Evolutionary conservation across 2,329 filamentous ascomycete species (phyloP).

Genomic region (Microascus cirrosus): DNA sequence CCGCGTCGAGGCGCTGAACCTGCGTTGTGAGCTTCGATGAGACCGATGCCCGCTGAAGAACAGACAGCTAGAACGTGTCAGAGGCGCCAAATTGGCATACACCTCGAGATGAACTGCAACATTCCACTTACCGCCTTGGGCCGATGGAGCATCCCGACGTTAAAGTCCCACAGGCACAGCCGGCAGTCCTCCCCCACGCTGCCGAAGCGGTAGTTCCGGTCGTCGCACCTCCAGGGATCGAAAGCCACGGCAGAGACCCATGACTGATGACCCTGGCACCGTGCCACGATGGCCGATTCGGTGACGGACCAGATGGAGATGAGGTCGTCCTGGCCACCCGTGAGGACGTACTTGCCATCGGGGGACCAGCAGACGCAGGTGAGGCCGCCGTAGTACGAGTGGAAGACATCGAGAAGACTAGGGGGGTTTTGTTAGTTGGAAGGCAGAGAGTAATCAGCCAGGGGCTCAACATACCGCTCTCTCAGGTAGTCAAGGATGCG

Average conservation of each 20-base stretch:
- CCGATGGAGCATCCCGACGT: conserved; percentile 86
- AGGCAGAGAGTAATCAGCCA: not conserved
- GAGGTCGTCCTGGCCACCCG: conserved; percentile 89
- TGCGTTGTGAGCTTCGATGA: conserved; percentile 23
- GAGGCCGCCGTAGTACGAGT: conserved; percentile 87
- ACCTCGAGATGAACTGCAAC: conserved; percentile 10
- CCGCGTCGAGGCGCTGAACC: conserved; percentile 48
- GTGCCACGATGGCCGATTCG: conserved; percentile 74
- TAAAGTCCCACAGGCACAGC: conserved; percentile 93
- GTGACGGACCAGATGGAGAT: conserved; percentile 91
- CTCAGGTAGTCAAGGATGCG: conserved; percentile 85
- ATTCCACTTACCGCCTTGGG: conserved; percentile 62
- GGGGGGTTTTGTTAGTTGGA: not conserved
- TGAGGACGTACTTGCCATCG: conserved; percentile 90
- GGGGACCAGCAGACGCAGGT: conserved; percentile 96
- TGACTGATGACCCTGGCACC: conserved; percentile 89
- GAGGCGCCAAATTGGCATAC: conserved; percentile 5
- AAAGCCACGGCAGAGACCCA: conserved; percentile 93
- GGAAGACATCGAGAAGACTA: conserved; percentile 76
- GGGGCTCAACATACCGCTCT: conserved; percentile 55
- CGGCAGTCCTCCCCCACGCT: conserved; percentile 92
- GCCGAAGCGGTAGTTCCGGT: conserved; percentile 88
- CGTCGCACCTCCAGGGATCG: conserved; percentile 94
- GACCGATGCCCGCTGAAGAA: conserved; percentile 42
- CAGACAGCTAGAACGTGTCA: conserved; percentile 33